Evolutionary conservation across 176 grass and related monocot species (phyloP).

Genomic region (bread wheat (Triticum aestivum)): IWGSC_CS_RefSeq_v2.1 NC_057813.1:736989841-736990340

Average conservation of each 20-base stretch:
- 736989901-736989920: slow-evolving; percentile 12
- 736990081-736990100: slow-evolving; percentile 9
- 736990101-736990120: slow-evolving; percentile 40
- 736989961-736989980: background rate
- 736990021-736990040: background rate
- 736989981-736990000: slow-evolving; percentile 13
- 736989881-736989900: background rate
- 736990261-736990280: slow-evolving; percentile 53
- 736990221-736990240: slow-evolving; percentile 30
- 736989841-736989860: background rate
- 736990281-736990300: slow-evolving; percentile 57
- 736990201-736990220: background rate
- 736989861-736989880: background rate
- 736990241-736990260: slow-evolving; percentile 81
- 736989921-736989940: background rate
- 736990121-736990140: slow-evolving; percentile 53
- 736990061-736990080: slow-evolving; percentile 24
- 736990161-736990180: slow-evolving; percentile 10
- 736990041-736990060: slow-evolving; percentile 18
- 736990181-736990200: background rate
- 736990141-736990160: slow-evolving; percentile 59
- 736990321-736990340: slow-evolving; percentile 21
- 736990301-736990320: slow-evolving; percentile 34
- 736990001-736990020: slow-evolving; percentile 21
- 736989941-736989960: background rate